Evolutionary conservation across 768 basidiomycete genomes (phyloP).

Genomic region (Pisolithus tinctorius): DNA sequence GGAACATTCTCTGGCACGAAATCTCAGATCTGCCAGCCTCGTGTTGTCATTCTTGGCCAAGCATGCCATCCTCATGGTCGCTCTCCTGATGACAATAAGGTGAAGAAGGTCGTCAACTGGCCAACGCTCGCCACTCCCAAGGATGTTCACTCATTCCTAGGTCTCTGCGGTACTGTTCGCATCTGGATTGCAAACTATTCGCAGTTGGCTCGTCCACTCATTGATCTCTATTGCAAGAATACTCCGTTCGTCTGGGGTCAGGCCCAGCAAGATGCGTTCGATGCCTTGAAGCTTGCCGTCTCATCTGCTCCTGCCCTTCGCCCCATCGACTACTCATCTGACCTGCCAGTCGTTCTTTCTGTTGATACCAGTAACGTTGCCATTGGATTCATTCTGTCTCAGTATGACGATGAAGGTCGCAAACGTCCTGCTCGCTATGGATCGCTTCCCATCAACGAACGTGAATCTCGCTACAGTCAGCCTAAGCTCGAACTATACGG

Average conservation of each 20-base stretch:
- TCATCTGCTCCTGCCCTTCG: slow-evolving; percentile 4
- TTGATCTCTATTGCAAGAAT: slow-evolving; percentile 21
- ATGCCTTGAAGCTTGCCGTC: slow-evolving; percentile 17
- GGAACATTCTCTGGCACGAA: slow-evolving; percentile 34
- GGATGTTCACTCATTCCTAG: slow-evolving; percentile 24
- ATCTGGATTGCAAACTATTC: slow-evolving; percentile 28
- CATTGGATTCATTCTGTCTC: slow-evolving; percentile 27
- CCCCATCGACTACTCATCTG: background rate
- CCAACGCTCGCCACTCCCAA: slow-evolving; percentile 10
- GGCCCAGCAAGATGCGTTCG: slow-evolving; percentile 5
- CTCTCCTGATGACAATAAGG: slow-evolving; percentile 20
- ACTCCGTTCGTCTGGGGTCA: slow-evolving; percentile 17
- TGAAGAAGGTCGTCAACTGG: slow-evolving; percentile 27
- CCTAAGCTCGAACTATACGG: no score
- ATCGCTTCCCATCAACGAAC: no score
- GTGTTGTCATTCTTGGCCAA: slow-evolving; percentile 32
- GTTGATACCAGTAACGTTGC: slow-evolving; percentile 26
- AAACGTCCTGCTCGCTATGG: no score
- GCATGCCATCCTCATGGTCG: slow-evolving; percentile 29
- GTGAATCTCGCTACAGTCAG: no score
- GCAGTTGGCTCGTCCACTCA: slow-evolving; percentile 12
- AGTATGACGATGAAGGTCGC: background rate
- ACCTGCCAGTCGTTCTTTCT: background rate
- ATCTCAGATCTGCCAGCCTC: slow-evolving; percentile 18
- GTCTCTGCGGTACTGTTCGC: slow-evolving; percentile 15